These are phyloP conservation scores for Diaporthe aspalathi DNA, from an alignment of 2,329 filamentous ascomycete genomes.

Conservation along the genomic window DNA sequence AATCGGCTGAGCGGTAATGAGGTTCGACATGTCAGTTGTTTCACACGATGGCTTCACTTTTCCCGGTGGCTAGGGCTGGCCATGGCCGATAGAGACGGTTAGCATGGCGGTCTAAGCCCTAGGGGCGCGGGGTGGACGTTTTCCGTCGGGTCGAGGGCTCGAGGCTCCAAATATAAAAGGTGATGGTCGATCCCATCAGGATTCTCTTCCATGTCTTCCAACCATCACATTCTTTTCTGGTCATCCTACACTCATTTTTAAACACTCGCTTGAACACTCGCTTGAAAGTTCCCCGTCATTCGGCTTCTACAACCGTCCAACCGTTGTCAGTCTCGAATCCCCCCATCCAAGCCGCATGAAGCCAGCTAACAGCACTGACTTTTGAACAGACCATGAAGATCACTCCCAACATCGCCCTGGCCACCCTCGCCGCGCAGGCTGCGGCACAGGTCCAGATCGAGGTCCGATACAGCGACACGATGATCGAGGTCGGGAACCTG, in stretches of 20 bases:
- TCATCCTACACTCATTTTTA: background rate
- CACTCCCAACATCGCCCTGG: conserved; percentile 19
- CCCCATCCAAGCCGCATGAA: too few relatives aligned
- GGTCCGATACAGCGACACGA: conserved; percentile 39
- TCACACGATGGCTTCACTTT: background rate
- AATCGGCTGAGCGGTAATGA: background rate
- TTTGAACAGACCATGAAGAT: conserved; percentile 36
- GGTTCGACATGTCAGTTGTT: conserved; percentile 16
- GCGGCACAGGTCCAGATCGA: conserved; percentile 37
- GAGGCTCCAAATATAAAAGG: background rate
- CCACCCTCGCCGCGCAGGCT: conserved; percentile 33
- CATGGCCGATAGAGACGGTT: conserved; percentile 3
- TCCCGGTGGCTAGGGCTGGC: background rate
- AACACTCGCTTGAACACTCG: background rate
- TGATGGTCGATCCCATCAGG: background rate
- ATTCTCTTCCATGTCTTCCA: background rate
- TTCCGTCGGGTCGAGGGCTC: background rate
- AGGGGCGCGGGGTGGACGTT: background rate
- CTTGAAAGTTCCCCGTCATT: background rate
- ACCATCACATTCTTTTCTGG: conserved; percentile 2
- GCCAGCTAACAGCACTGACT: background rate
- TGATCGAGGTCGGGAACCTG: conserved; percentile 41
- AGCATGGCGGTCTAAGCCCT: background rate
- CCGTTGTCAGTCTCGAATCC: background rate
- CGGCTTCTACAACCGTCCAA: background rate